These are phyloP conservation scores for Talaromyces sp. DNA, from an alignment of 2,329 filamentous ascomycete species.

Conservation along the genomic window DNA sequence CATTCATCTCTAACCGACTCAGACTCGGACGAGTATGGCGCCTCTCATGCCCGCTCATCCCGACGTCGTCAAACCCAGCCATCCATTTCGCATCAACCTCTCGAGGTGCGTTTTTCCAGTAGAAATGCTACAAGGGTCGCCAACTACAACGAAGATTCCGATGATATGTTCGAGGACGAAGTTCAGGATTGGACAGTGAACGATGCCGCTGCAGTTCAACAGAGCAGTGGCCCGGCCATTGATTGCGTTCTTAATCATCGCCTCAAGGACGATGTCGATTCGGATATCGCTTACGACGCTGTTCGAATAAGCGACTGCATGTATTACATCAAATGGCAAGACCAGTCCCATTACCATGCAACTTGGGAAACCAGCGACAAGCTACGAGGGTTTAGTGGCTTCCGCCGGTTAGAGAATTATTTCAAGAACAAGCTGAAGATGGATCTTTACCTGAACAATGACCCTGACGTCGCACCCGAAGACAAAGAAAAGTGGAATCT, in stretches of 20 bases:
- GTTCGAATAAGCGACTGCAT: constrained; percentile 55
- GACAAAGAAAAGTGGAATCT: constrained; percentile 90
- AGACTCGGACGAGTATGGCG: constrained; percentile 69
- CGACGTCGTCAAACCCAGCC: constrained; percentile 69
- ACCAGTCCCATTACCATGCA: constrained; percentile 88
- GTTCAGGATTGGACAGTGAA: constrained; percentile 60
- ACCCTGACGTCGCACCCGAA: constrained; percentile 71
- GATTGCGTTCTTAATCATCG: constrained; percentile 88
- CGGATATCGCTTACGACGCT: constrained; percentile 52
- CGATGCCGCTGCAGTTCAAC: constrained; percentile 64
- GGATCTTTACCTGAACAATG: constrained; percentile 71
- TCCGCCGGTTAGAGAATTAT: constrained; percentile 91
- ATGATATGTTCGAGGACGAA: constrained; percentile 52
- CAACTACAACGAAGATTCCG: constrained; percentile 64
- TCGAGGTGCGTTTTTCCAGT: constrained; percentile 87
- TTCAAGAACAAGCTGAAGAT: constrained; percentile 71
- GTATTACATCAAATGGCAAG: constrained; percentile 93
- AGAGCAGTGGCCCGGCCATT: constrained; percentile 78
- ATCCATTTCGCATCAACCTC: constrained; percentile 59
- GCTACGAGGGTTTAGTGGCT: constrained; percentile 72
- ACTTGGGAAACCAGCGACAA: constrained; percentile 83
- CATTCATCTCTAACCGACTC: constrained; percentile 63
- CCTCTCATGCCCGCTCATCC: constrained; percentile 62
- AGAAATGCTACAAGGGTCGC: constrained; percentile 72
- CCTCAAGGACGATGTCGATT: constrained; percentile 61